These are phyloP conservation scores for Ascochyta clinopodiicola DNA, from an alignment of 2,329 filamentous ascomycete genomes.

Conservation along the genomic window DNA sequence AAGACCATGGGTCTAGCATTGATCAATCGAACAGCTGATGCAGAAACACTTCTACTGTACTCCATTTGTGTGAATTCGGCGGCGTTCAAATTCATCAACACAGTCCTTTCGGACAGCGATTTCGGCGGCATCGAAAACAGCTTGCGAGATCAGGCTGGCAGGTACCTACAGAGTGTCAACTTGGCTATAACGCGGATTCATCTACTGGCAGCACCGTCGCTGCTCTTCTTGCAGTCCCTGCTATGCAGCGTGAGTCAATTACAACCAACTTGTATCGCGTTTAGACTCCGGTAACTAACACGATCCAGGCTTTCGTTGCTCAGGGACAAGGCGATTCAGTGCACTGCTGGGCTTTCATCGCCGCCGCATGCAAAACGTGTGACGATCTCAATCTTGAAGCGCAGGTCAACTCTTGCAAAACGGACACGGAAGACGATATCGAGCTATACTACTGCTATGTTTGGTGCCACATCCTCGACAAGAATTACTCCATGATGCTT, in stretches of 20 bases:
- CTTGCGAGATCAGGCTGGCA: slow-evolving; percentile 15
- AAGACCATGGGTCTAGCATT: slow-evolving; percentile 27
- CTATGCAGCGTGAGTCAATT: slow-evolving; percentile 27
- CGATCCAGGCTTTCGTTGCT: slow-evolving; percentile 21
- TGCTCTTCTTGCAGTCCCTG: slow-evolving; percentile 27
- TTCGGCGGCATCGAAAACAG: slow-evolving; percentile 17
- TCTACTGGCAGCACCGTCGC: slow-evolving; percentile 20
- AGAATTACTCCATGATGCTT: slow-evolving; percentile 32
- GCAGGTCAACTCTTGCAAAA: slow-evolving; percentile 15
- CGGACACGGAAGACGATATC: slow-evolving; percentile 20
- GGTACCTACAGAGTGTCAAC: slow-evolving; percentile 21
- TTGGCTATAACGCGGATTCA: slow-evolving; percentile 28
- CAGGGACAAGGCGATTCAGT: slow-evolving; percentile 28
- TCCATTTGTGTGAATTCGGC: slow-evolving; percentile 31
- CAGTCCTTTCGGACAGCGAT: slow-evolving; percentile 16
- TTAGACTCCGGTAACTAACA: not conserved
- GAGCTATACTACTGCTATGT: slow-evolving; percentile 28
- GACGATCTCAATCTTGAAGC: slow-evolving; percentile 26
- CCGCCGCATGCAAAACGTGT: slow-evolving; percentile 28
- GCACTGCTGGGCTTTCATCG: slow-evolving; percentile 28
- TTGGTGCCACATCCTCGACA: slow-evolving; percentile 35
- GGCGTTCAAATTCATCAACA: slow-evolving; percentile 29
- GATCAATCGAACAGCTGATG: slow-evolving; percentile 18
- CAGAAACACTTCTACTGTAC: slow-evolving; percentile 27
- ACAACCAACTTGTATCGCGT: not conserved